These are phyloP conservation scores for Eimeria tenella DNA, from an alignment of 169 alveolate species.

Conservation along the genomic window DNA sequence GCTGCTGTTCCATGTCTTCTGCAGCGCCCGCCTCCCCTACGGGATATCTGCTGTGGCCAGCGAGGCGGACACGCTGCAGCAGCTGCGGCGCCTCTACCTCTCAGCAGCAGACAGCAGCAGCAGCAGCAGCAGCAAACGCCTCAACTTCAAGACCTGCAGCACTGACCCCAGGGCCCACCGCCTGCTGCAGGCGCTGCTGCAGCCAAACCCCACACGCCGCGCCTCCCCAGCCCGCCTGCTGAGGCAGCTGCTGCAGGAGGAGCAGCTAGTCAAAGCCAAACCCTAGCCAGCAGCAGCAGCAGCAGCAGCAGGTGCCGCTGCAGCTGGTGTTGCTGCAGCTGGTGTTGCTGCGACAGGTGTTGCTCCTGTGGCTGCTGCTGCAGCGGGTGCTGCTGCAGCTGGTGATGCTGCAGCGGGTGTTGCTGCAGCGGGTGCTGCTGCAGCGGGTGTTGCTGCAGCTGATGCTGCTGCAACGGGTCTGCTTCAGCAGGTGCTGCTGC, in stretches of 20 bases:
- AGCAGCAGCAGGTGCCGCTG: conserved; percentile 1
- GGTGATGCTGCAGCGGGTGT: background rate
- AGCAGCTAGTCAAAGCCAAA: background rate
- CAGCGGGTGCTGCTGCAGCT: background rate
- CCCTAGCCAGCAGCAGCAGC: conserved; percentile 24
- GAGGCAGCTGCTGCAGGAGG: conserved; percentile 56
- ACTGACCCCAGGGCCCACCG: conserved; percentile 15
- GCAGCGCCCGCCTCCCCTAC: conserved; percentile 49
- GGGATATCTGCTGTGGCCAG: conserved; percentile 15
- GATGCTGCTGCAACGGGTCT: background rate
- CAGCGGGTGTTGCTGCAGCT: background rate
- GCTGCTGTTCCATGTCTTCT: conserved; percentile 37
- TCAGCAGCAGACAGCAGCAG: conserved; percentile 10
- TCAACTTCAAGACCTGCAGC: background rate
- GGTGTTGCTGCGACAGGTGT: background rate
- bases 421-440: background rate
- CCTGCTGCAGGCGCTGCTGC: conserved; percentile 42
- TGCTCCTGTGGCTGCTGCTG: background rate
- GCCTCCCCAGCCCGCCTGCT: conserved; percentile 27
- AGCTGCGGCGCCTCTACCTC: conserved; percentile 12
- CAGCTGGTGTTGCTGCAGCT: background rate
- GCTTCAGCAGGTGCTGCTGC: too few species aligned
- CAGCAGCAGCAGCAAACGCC: conserved; percentile 26
- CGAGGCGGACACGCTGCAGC: conserved; percentile 25
- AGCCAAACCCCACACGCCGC: conserved; percentile 2